phyloP scores from a whole-genome alignment of 75 land plant species.

The Pinus tabuliformis region DNA sequence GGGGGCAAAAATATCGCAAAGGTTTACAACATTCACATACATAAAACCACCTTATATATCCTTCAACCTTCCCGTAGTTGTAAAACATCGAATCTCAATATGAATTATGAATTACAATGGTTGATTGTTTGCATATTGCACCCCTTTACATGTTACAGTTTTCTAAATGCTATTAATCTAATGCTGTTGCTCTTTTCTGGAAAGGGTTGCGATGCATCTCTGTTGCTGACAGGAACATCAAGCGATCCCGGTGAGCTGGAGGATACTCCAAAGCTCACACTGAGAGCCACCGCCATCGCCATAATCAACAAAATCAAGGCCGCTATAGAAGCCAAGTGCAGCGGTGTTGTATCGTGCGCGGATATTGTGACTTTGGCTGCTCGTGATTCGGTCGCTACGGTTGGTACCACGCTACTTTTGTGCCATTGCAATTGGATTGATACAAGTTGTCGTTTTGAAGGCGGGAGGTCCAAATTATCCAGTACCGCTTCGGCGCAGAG shows the following conservation, averaged over 20 bases:
- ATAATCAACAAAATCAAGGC: constrained; percentile 18
- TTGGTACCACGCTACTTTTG: background rate
- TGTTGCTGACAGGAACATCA: constrained; percentile 38
- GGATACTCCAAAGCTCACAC: constrained; percentile 34
- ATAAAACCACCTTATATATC: too few species aligned
- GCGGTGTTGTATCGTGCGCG: constrained; percentile 4
- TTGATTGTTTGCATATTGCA: too few species aligned
- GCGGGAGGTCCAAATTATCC: constrained; percentile 11
- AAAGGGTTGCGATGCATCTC: constrained; percentile 41
- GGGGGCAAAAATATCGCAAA: too few species aligned
- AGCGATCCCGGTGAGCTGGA: constrained; percentile 15
- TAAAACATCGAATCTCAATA: too few species aligned
- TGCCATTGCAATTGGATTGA: background rate
- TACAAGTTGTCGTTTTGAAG: background rate
- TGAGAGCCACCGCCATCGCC: constrained; percentile 35
- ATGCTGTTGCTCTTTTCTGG: too few species aligned
- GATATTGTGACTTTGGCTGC: background rate
- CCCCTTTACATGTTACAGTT: too few species aligned
- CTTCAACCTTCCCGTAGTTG: too few species aligned
- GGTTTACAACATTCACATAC: too few species aligned
- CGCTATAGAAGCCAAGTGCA: constrained; percentile 6
- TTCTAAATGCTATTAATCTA: too few species aligned
- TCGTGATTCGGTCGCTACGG: background rate
- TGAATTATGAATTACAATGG: too few species aligned
- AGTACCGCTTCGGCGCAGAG: constrained; percentile 9